phyloP scores from a whole-genome alignment of 1,139 yeast species.

The Taphrina populina region DNA sequence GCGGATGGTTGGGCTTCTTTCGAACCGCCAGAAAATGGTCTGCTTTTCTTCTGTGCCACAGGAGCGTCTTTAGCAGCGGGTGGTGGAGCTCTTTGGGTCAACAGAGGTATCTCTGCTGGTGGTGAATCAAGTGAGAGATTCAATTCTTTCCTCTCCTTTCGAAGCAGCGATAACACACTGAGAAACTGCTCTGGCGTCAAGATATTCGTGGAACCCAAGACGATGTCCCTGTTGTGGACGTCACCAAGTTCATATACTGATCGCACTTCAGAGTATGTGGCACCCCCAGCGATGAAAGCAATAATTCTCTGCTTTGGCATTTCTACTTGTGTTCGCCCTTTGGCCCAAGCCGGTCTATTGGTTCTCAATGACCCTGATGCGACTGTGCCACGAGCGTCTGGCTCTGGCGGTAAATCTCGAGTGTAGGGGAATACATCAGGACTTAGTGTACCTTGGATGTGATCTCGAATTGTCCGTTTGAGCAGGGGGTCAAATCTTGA shows the following conservation, averaged over 20 bases:
- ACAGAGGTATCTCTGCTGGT: slow-evolving; percentile 17
- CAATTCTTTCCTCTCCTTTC: slow-evolving; percentile 19
- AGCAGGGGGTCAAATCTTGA: slow-evolving; percentile 76
- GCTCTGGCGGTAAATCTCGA: slow-evolving; percentile 55
- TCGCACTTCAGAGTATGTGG: slow-evolving; percentile 78
- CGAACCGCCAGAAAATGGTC: not conserved
- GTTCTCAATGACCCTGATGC: slow-evolving; percentile 38
- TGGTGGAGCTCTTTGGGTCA: slow-evolving; percentile 26
- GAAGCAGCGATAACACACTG: slow-evolving; percentile 13
- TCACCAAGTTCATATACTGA: slow-evolving; percentile 70
- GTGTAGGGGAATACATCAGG: slow-evolving; percentile 67
- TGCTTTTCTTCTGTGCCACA: slow-evolving; percentile 1
- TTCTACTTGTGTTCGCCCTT: slow-evolving; percentile 53
- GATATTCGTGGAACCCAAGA: slow-evolving; percentile 79
- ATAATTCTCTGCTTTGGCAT: slow-evolving; percentile 70
- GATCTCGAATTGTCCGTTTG: slow-evolving; percentile 57
- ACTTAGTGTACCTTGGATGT: slow-evolving; percentile 54
- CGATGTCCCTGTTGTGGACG: slow-evolving; percentile 66
- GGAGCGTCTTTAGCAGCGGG: too few relatives aligned
- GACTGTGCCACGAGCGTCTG: slow-evolving; percentile 5
- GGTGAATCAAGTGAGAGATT: slow-evolving; percentile 3
- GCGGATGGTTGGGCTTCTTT: not conserved
- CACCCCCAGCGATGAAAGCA: slow-evolving; percentile 85
- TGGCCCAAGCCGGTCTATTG: slow-evolving; percentile 45
- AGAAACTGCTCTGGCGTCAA: slow-evolving; percentile 62